These are phyloP conservation scores for Tephrocybe sp. DNA, from an alignment of 768 basidiomycete species.

Conservation along the genomic window DNA sequence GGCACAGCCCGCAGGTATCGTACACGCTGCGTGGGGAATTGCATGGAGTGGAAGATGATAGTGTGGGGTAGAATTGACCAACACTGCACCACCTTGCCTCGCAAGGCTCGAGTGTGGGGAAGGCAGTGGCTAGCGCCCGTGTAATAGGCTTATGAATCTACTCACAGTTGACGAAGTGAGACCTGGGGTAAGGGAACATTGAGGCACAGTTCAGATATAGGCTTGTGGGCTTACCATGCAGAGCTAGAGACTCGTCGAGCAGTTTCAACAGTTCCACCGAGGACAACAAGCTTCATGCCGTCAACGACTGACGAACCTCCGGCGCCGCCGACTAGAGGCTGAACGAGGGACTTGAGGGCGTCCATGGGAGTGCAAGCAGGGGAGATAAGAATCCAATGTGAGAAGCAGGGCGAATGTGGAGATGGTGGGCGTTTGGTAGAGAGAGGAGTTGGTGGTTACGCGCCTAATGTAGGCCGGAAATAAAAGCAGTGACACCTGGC, in stretches of 20 bases:
- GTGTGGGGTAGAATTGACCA: neutral
- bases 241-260: conserved; percentile 79
- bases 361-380: conserved; percentile 48
- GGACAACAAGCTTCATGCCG: conserved; percentile 86
- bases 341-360: conserved; percentile 76
- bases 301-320: conserved; percentile 80
- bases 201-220: neutral
- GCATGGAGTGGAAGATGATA: conserved; percentile 1
- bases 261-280: conserved; percentile 86
- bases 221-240: conserved; percentile 58
- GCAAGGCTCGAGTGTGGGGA: neutral
- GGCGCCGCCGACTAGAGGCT: conserved; percentile 74
- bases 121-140: conserved; percentile 7
- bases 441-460: conserved; percentile 13
- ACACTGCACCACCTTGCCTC: neutral
- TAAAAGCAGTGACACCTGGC: conserved; percentile 17
- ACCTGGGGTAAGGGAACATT: conserved; percentile 39
- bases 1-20: conserved; percentile 5
- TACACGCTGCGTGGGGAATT: conserved; percentile 1
- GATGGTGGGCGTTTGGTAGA: conserved; percentile 14
- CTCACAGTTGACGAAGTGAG: conserved; percentile 86
- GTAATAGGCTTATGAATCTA: conserved; percentile 9
- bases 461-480: conserved; percentile 15
- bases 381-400: conserved; percentile 20
- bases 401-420: conserved; percentile 7